phyloP scores from a whole-genome alignment of 179 eudicot genomes.

The Beta macrorhiza region DNA sequence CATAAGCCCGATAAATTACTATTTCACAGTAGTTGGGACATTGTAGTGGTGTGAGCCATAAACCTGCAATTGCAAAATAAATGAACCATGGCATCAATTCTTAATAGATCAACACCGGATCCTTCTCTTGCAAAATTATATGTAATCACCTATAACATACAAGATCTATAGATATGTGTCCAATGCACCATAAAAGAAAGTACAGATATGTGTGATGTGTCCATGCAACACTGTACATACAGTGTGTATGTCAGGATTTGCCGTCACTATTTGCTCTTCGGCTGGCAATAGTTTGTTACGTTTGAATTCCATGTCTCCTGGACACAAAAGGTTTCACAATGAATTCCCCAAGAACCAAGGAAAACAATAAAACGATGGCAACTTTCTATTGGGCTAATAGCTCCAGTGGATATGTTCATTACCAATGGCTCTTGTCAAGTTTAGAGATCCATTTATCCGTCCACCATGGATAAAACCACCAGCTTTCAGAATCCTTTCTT shows the following conservation, averaged over 20 bases:
- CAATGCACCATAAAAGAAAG: too few species aligned
- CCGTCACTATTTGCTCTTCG: slow-evolving; percentile 77
- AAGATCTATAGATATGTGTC: not conserved
- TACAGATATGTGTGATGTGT: too few species aligned
- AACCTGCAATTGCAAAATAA: slow-evolving; percentile 4
- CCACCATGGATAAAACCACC: slow-evolving; percentile 73
- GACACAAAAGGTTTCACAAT: slow-evolving; percentile 13
- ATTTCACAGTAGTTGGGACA: slow-evolving; percentile 2
- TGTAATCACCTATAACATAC: not conserved
- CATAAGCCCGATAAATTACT: not conserved
- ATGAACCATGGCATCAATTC: not conserved
- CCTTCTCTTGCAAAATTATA: not conserved
- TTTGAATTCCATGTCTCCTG: slow-evolving; percentile 86
- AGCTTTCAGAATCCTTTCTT: slow-evolving; percentile 60
- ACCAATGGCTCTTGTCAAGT: slow-evolving; percentile 86
- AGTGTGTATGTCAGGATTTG: slow-evolving; percentile 69
- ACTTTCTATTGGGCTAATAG: slow-evolving; percentile 3
- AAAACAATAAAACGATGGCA: slow-evolving; percentile 1
- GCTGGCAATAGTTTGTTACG: slow-evolving; percentile 63
- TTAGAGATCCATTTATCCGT: slow-evolving; percentile 71
- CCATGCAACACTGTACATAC: slow-evolving; percentile 39
- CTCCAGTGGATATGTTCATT: slow-evolving; percentile 17
- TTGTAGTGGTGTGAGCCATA: not conserved
- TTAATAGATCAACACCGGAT: not conserved
- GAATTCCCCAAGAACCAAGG: slow-evolving; percentile 2